Conservation (phyloP, 129 eudicot species). For the Calendula officinalis region DNA sequence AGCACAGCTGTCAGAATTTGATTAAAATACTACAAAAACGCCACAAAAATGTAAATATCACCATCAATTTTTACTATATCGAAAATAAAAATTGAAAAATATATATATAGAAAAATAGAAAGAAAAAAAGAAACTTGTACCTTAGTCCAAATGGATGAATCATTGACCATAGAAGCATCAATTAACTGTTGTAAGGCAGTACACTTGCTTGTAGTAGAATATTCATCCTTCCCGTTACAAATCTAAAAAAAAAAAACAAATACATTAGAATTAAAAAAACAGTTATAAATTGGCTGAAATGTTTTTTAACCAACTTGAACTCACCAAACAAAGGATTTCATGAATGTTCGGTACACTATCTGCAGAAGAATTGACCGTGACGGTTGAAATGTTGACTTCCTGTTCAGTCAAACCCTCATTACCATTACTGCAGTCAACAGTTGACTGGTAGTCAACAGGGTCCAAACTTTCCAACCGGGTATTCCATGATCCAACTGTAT, state of each 20-base stretch:
- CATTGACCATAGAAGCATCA: conserved; percentile 70
- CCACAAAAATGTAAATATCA: not conserved
- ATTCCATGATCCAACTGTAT: too few species aligned
- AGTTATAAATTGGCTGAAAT: not conserved
- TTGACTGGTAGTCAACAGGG: not conserved
- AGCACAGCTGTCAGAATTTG: conserved; percentile 85
- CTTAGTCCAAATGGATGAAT: conserved; percentile 78
- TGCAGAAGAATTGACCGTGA: conserved; percentile 42
- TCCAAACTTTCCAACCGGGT: too few species aligned
- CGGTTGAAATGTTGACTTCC: conserved; percentile 39
- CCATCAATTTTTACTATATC: conserved; percentile 6
- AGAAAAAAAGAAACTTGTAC: conserved; percentile 24
- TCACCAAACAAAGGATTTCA: conserved; percentile 76
- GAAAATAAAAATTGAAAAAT: conserved; percentile 1
- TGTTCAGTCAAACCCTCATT: conserved; percentile 42
- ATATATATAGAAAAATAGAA: too few species aligned
- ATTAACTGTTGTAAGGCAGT: conserved; percentile 79
- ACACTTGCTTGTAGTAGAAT: conserved; percentile 49
- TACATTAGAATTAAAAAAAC: conserved; percentile 9
- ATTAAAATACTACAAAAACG: conserved; percentile 75
- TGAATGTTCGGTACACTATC: conserved; percentile 82
- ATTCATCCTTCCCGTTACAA: conserved; percentile 62
- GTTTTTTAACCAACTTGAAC: conserved; percentile 15
- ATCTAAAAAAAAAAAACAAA: conserved; percentile 50
- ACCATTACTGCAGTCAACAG: conserved; percentile 33